Percentiles rank a stretch among this genome's conserved stretches.
Conservation (phyloP, 2,329 filamentous ascomycete species). For the Microdochium trichocladiopsis region DNA sequence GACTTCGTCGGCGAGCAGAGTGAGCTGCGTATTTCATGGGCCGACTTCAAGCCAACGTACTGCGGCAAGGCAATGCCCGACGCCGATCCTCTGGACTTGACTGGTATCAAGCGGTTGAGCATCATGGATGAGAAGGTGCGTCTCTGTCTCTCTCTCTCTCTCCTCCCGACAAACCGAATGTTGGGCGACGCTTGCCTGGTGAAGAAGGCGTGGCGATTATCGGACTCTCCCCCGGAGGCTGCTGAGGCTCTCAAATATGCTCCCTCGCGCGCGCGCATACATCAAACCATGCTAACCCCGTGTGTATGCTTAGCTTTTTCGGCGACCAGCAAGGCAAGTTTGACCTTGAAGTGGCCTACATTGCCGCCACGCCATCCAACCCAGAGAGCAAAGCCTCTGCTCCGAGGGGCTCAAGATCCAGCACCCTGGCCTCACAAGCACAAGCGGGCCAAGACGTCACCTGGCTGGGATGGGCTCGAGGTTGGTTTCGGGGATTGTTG, state of each 20-base stretch:
- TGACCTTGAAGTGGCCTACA: conserved; percentile 44
- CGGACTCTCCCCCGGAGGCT: too few species aligned
- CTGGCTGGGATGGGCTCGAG: conserved; percentile 1
- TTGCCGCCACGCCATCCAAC: conserved; percentile 30
- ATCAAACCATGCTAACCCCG: conserved; percentile 15
- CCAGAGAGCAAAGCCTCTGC: not conserved
- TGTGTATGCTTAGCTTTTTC: conserved; percentile 55
- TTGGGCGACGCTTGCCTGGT: too few species aligned
- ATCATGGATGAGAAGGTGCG: conserved; percentile 78
- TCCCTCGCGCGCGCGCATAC: too few species aligned
- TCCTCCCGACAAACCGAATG: not conserved
- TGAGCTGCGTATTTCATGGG: conserved; percentile 54
- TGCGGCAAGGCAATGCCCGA: conserved; percentile 59
- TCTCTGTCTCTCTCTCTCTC: too few species aligned
- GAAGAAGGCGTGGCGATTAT: too few species aligned
- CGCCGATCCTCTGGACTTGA: conserved; percentile 50
- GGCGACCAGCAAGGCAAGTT: conserved; percentile 66
- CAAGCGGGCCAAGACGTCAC: not conserved
- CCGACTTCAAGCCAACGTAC: conserved; percentile 63
- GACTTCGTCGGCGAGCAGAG: conserved; percentile 44
- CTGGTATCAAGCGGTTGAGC: conserved; percentile 57
- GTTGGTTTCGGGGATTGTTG: not conserved
- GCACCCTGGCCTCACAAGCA: not conserved
- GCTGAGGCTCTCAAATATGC: too few species aligned
- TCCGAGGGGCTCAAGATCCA: too few species aligned